Evolutionary conservation across 768 basidiomycete genomes (phyloP), one percentile per base, ranked within the genome.

Genomic region (Mycena filopes): DNA sequence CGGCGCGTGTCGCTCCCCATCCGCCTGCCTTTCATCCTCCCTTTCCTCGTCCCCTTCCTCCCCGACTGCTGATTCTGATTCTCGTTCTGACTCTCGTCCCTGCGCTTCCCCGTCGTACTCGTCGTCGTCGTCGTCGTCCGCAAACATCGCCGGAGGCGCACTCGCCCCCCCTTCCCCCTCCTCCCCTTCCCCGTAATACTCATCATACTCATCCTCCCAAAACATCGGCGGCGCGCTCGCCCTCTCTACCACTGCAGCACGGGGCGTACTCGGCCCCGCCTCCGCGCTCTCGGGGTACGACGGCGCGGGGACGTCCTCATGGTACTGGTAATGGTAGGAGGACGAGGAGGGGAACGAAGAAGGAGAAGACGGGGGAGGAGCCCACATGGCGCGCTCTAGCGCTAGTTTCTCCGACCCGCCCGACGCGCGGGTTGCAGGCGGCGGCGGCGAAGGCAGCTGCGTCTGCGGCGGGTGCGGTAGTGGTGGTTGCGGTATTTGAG

Each of bases 361-460:
- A 33, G 33, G 6, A 12, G 33, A 33, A 33, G 36, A 36, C 36
- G 36, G 11, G 11, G 3, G 11, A 3, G 36, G 11, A 12, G 57
- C 67, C 49, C 62, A 69, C 60, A n/a, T n/a, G n/a, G 63, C 63
- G 29, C 63, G 28, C 55, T 69, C 67, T 13, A 65, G 43, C 67
- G 57, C 63, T 59, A 61, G 60, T 60, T 69, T 69, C 67, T 68
- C 67, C 42, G 33, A 13, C 38, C 23, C 42, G 4, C 45, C 66
- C 16, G 20, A 7, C 25, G 2, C 40, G 5, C 40, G n/a, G 23
- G 29, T 26, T 40, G 23, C 23, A 12, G 66, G n/a, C 4, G 29
- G 48, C 7, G 60, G 41, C 41, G 65, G 47, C 5, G 45, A 6
- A 1, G 23, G 42, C 3, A 26, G 33, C 1, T 15, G 38, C 20